Conservation (phyloP, 768 basidiomycete genomes). For the Trametes cingulata region DNA sequence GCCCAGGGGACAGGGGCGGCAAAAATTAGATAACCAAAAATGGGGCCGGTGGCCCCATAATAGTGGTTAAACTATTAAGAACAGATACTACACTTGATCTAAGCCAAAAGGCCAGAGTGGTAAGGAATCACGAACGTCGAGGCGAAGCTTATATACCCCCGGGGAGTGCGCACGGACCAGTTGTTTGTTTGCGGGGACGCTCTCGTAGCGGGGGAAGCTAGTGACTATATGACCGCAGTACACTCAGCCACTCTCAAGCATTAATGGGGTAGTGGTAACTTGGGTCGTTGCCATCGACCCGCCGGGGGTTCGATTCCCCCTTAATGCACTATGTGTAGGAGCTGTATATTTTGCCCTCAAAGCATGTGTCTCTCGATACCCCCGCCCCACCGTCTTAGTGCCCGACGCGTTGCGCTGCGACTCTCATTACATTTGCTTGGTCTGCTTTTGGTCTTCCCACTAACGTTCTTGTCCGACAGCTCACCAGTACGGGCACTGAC, state of each 20-base stretch:
- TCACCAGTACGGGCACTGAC: too few relatives aligned
- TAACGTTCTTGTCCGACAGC: too few relatives aligned
- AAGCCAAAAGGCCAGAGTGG: constrained; percentile 67
- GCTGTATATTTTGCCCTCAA: neutral
- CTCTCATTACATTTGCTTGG: too few relatives aligned
- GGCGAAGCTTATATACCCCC: neutral
- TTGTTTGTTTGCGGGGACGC: neutral
- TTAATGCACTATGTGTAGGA: constrained; percentile 58
- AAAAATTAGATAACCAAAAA: constrained; percentile 37
- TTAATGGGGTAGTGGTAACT: constrained; percentile 40
- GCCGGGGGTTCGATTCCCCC: constrained; percentile 88
- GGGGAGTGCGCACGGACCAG: constrained; percentile 10
- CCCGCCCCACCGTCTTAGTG: too few relatives aligned
- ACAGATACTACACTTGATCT: constrained; percentile 81
- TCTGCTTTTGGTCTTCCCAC: too few relatives aligned
- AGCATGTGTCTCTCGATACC: too few relatives aligned
- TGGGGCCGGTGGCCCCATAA: constrained; percentile 38
- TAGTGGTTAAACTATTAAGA: constrained; percentile 54
- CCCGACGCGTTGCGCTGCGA: too few relatives aligned
- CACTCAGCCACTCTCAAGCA: constrained; percentile 17
- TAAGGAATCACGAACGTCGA: constrained; percentile 31
- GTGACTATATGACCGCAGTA: neutral
- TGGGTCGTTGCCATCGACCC: constrained; percentile 57
- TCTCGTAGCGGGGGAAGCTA: too few relatives aligned
- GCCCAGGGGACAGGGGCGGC: constrained; percentile 31